Conservation (phyloP, 108 stramenopile species). For the Fistulifera pelliculosa region DNA sequence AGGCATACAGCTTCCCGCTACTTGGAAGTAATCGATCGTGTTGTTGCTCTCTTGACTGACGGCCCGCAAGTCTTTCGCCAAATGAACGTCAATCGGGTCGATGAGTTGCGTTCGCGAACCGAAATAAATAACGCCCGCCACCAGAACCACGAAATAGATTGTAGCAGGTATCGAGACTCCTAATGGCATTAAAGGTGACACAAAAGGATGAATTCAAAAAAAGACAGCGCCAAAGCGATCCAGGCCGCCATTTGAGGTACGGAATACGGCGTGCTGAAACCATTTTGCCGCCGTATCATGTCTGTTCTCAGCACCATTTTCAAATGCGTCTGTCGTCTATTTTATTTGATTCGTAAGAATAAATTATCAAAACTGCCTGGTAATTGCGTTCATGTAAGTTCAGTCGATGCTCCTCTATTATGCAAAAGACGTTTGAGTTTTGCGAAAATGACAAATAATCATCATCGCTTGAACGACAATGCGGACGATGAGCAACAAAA, state of each 20-base stretch:
- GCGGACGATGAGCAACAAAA: too few species aligned
- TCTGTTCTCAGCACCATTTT: slow-evolving; percentile 1
- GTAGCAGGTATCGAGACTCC: slow-evolving; percentile 55
- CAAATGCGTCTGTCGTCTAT: too few species aligned
- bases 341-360: too few species aligned
- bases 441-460: too few species aligned
- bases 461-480: too few species aligned
- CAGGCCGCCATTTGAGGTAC: slow-evolving; percentile 72
- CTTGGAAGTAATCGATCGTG: not conserved
- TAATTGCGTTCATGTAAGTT: too few species aligned
- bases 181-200: slow-evolving; percentile 49
- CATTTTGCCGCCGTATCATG: slow-evolving; percentile 39
- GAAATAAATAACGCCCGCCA: slow-evolving; percentile 31
- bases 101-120: slow-evolving; percentile 33
- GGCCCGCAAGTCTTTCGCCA: slow-evolving; percentile 28
- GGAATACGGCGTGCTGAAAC: slow-evolving; percentile 51
- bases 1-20: slow-evolving; percentile 1
- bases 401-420: too few species aligned
- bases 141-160: slow-evolving; percentile 25
- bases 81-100: slow-evolving; percentile 55
- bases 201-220: slow-evolving; percentile 55
- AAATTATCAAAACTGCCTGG: too few species aligned
- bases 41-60: slow-evolving; percentile 1
- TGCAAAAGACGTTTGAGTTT: too few species aligned
- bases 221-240: slow-evolving; percentile 48